Evolutionary conservation across 1,284 basidiomycete species (phyloP).

Genomic region (Rhodotorula sp.): DNA sequence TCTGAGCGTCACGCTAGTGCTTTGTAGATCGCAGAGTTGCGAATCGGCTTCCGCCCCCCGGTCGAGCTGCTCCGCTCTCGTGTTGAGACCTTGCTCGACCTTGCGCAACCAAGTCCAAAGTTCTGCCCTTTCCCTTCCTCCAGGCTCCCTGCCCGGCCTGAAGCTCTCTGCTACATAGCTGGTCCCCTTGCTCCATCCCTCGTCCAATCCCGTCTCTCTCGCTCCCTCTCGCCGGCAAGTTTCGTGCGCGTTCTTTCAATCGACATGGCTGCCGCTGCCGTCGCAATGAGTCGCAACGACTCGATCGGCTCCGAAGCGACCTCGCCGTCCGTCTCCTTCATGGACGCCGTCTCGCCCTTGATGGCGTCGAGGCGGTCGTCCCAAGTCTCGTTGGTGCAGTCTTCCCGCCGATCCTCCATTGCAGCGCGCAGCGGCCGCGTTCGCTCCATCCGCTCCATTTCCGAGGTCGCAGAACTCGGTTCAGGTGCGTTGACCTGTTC

Average conservation of each 20-base stretch:
- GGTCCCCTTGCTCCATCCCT: too few species aligned
- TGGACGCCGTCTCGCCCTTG: not conserved
- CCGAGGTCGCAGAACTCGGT: slow-evolving; percentile 16
- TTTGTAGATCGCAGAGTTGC: too few species aligned
- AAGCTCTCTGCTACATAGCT: too few species aligned
- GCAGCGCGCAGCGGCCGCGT: slow-evolving; percentile 1
- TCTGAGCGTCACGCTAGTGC: too few species aligned
- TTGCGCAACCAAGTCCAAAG: too few species aligned
- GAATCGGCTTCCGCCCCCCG: too few species aligned
- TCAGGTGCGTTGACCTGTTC: not conserved
- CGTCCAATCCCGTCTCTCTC: too few species aligned
- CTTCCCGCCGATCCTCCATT: slow-evolving; percentile 12
- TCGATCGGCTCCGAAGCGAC: not conserved
- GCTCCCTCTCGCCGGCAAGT: not conserved
- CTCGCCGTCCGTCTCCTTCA: not conserved
- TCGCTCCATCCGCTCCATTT: slow-evolving; percentile 16
- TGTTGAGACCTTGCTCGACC: too few species aligned
- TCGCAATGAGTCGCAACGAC: not conserved
- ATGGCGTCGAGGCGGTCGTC: slow-evolving; percentile 2
- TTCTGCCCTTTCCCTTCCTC: too few species aligned
- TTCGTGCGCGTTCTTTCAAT: not conserved
- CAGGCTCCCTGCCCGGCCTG: too few species aligned
- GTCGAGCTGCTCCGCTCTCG: too few species aligned
- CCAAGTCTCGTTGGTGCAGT: not conserved
- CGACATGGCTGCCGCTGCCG: not conserved